Conservation (phyloP, 2,329 filamentous ascomycete species). For the Colletotrichum plurivorum region DNA sequence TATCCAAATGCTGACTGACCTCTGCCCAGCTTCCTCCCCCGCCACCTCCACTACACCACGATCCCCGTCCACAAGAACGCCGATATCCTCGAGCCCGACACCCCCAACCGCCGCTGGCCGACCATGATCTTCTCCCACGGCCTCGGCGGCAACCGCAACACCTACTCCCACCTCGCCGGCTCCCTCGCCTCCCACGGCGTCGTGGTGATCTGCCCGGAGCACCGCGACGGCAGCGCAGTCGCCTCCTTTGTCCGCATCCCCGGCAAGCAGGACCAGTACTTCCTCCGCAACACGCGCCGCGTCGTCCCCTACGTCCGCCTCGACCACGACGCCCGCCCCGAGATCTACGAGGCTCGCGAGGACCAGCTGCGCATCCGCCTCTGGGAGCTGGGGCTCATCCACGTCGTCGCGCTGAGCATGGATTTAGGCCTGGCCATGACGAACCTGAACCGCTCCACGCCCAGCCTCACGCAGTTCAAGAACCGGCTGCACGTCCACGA, state of each 20-base stretch:
- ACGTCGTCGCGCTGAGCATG: constrained; percentile 77
- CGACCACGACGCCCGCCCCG: constrained; percentile 74
- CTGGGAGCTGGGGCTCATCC: constrained; percentile 82
- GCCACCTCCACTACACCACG: constrained; percentile 79
- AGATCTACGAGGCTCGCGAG: constrained; percentile 78
- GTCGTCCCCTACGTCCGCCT: constrained; percentile 65
- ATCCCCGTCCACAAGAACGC: constrained; percentile 83
- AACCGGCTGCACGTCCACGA: constrained; percentile 76
- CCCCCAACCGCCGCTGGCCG: constrained; percentile 75
- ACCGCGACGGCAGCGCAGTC: constrained; percentile 85
- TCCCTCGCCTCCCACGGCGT: constrained; percentile 86
- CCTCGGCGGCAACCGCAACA: constrained; percentile 83
- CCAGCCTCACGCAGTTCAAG: constrained; percentile 71
- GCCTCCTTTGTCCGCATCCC: constrained; percentile 79
- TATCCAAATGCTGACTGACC: background rate
- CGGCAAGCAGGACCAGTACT: constrained; percentile 57
- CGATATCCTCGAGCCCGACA: constrained; percentile 66
- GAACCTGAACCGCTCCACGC: constrained; percentile 67
- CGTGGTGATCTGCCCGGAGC: constrained; percentile 85
- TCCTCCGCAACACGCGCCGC: constrained; percentile 50
- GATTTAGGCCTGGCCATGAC: constrained; percentile 67
- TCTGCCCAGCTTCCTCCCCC: constrained; percentile 71
- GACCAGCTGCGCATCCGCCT: constrained; percentile 80
- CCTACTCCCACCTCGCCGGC: constrained; percentile 86
- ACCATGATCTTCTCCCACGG: constrained; percentile 91